These are phyloP conservation scores for Microdochium trichocladiopsis DNA, from an alignment of 2,329 filamentous ascomycete genomes.

Conservation along the genomic window DNA sequence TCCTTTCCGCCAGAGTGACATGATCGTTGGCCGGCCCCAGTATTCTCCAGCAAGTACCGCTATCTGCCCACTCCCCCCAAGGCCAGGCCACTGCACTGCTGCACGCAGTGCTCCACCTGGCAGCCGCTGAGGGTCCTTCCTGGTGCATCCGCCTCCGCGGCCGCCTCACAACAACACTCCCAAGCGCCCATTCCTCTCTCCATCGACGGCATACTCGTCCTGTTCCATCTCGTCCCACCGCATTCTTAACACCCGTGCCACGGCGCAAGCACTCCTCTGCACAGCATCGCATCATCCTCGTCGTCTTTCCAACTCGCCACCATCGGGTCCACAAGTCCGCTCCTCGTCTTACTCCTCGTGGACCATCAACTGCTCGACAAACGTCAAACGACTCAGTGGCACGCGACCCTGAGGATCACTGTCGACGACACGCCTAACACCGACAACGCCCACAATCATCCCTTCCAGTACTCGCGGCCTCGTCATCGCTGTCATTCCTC, in stretches of 20 bases:
- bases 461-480: background rate
- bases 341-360: background rate
- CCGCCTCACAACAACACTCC: too few relatives aligned
- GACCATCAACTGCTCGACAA: background rate
- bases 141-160: too few relatives aligned
- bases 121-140: too few relatives aligned
- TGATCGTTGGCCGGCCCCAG: too few relatives aligned
- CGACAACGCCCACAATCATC: background rate
- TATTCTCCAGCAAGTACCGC: too few relatives aligned
- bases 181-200: background rate
- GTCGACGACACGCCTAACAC: background rate
- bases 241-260: background rate
- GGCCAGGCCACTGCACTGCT: too few relatives aligned
- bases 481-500: too few relatives aligned
- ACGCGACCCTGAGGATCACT: background rate
- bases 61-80: too few relatives aligned
- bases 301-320: background rate
- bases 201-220: background rate
- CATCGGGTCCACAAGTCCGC: too few relatives aligned
- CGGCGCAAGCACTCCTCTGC: too few relatives aligned
- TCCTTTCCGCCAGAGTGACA: too few relatives aligned
- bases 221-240: background rate
- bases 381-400: background rate
- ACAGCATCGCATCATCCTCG: background rate
- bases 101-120: too few relatives aligned